These are phyloP conservation scores for Lactifluus volemus DNA, from an alignment of 768 basidiomycete species.

Conservation along the genomic window DNA sequence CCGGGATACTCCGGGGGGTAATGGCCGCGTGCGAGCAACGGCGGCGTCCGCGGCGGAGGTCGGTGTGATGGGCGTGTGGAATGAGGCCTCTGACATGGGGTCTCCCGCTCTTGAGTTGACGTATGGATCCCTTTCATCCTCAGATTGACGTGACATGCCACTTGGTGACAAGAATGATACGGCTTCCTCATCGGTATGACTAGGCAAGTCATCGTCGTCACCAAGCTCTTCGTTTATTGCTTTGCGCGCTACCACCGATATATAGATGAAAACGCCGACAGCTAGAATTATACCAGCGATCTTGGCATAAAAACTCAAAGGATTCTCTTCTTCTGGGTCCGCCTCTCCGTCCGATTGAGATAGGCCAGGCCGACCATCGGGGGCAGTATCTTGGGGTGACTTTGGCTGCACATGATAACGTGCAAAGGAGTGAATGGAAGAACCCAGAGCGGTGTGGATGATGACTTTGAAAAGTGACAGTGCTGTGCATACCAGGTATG, in stretches of 20 bases:
- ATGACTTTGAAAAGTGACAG: slow-evolving; percentile 84
- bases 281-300: slow-evolving; percentile 61
- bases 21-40: slow-evolving; percentile 3
- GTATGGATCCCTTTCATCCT: slow-evolving; percentile 7
- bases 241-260: slow-evolving; percentile 67
- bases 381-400: slow-evolving; percentile 19
- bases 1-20: background rate
- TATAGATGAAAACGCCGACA: slow-evolving; percentile 67
- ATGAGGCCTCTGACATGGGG: slow-evolving; percentile 15
- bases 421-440: slow-evolving; percentile 77
- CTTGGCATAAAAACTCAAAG: slow-evolving; percentile 53
- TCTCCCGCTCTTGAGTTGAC: slow-evolving; percentile 1
- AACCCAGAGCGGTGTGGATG: slow-evolving; percentile 83
- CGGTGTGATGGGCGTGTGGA: slow-evolving; percentile 6
- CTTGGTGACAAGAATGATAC: slow-evolving; percentile 16
- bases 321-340: slow-evolving; percentile 34
- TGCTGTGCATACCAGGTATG: slow-evolving; percentile 73
- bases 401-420: slow-evolving; percentile 38
- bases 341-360: slow-evolving; percentile 1
- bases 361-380: slow-evolving; percentile 17
- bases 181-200: slow-evolving; percentile 19
- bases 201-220: slow-evolving; percentile 31
- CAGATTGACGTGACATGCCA: slow-evolving; percentile 12
- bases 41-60: slow-evolving; percentile 9
- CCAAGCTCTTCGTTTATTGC: slow-evolving; percentile 51